phyloP scores from a whole-genome alignment of 805 yeast species.

The Peterozyma xylosa region DNA sequence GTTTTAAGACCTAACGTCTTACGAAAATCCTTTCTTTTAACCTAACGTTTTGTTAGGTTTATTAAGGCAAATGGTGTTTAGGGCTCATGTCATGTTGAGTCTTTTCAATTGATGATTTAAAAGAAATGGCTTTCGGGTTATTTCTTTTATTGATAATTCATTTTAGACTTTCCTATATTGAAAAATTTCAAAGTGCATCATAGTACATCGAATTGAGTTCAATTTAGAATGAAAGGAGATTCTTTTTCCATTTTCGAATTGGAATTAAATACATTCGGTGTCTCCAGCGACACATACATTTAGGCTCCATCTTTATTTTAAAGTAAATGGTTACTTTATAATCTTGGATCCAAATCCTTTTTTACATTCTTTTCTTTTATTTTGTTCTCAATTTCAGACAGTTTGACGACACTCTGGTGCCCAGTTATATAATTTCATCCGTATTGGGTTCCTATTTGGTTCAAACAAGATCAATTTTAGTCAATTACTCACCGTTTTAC shows the following conservation, averaged over 20 bases:
- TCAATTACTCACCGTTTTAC: constrained; percentile 68
- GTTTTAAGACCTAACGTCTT: constrained; percentile 1
- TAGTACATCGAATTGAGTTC: constrained; percentile 8
- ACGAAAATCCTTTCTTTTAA: constrained; percentile 8
- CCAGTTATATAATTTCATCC: constrained; percentile 32
- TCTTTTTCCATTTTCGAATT: neutral
- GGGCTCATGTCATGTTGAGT: neutral
- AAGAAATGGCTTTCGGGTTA: neutral
- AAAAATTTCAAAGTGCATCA: constrained; percentile 7
- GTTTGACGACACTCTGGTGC: constrained; percentile 96
- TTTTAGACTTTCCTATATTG: no score
- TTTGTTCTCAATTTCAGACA: constrained; percentile 10
- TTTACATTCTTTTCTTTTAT: neutral
- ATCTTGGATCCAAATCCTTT: neutral
- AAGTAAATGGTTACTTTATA: neutral
- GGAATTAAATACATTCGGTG: constrained; percentile 6
- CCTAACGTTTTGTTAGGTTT: constrained; percentile 8
- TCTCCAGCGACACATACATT: constrained; percentile 10
- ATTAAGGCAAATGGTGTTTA: constrained; percentile 5
- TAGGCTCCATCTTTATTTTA: no score
- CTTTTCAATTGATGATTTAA: neutral
- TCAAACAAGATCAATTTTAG: constrained; percentile 69
- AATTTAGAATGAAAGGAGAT: no score
- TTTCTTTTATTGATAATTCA: constrained; percentile 1
- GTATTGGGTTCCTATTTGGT: constrained; percentile 81